Evolutionary conservation across 2,329 filamentous ascomycete genomes (phyloP), one percentile per base, ranked within the genome.

Genomic region (Thielaviopsis punctulata): DNA sequence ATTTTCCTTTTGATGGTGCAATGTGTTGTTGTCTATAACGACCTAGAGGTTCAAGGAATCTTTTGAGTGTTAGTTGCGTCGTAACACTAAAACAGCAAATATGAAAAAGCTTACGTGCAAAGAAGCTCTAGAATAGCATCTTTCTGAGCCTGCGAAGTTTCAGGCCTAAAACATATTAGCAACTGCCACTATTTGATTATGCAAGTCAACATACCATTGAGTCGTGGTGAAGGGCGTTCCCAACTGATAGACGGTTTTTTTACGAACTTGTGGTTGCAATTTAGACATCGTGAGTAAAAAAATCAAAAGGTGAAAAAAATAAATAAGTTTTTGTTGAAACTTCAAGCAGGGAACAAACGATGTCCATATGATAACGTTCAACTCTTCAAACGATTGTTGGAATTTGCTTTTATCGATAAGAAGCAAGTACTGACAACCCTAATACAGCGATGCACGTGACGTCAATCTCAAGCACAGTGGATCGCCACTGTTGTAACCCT

Each of bases 111-210:
- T 59, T 71, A 84, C 82, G 69, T 74, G 73, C 76, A 83, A 4
- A 85, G 68, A 48, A 86, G 68, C 56, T 84, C 79, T 9, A 85
- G 61, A 36, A 85, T 80, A 3, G 72, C 69, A 49, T 80, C 73
- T 62, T 84, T 79, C 50, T 84, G 70, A 48, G 76, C 67, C 18
- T 66, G 61, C 1, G 69, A 68, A 44, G 84, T 70, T 43, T 71
- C 63, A 7, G 82, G 82, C 80, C 82, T 86, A 48, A 5, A 2
- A 6, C 49, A 19, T 24, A 45, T 48, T 51, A 48, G 45, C n/a
- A 22, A 10, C 27, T 1, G 47, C 18, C n/a, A 45, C n/a, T n/a
- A n/a, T n/a, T n/a, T 21, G 24, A 23, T 8, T 8, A 5, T 15
- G 15, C 13, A n/a, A 23, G 7, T n/a, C 6, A 19, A 25, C 67